These are phyloP conservation scores for Trichoderma asperelloides DNA, from an alignment of 495 filamentous ascomycete species.

Conservation along the genomic window DNA sequence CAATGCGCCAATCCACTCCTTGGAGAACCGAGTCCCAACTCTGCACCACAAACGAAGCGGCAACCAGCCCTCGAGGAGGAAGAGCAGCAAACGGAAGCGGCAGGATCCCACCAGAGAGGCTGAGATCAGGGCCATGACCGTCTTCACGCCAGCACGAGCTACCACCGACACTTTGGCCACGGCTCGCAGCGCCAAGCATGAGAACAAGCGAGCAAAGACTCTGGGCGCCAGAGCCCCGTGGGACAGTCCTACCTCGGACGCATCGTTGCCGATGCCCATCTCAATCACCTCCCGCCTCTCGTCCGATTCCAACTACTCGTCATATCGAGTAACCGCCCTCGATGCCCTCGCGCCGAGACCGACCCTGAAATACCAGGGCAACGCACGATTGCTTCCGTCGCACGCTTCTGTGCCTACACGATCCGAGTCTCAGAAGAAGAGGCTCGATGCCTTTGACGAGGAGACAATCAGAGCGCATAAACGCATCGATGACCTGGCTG, in stretches of 20 bases:
- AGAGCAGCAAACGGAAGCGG: constrained; percentile 67
- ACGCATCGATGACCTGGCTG: constrained; percentile 70
- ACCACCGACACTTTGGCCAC: constrained; percentile 41
- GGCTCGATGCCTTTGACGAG: constrained; percentile 45
- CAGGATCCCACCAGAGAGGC: constrained; percentile 68
- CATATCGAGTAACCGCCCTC: constrained; percentile 65
- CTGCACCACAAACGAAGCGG: constrained; percentile 50
- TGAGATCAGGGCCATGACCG: constrained; percentile 79
- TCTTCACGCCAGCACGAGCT: constrained; percentile 53
- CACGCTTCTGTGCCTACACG: constrained; percentile 17
- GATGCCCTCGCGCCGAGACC: constrained; percentile 72
- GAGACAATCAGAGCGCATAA: constrained; percentile 58
- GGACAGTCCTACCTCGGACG: constrained; percentile 58
- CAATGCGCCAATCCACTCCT: background rate
- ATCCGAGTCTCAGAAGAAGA: constrained; percentile 35
- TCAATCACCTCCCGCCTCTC: constrained; percentile 69
- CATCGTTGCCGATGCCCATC: constrained; percentile 61
- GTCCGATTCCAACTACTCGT: constrained; percentile 57
- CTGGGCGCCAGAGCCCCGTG: constrained; percentile 22
- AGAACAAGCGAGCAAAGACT: constrained; percentile 53
- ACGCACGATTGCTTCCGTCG: constrained; percentile 38
- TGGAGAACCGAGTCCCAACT: constrained; percentile 37
- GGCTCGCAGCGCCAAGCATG: constrained; percentile 47
- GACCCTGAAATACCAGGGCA: constrained; percentile 62
- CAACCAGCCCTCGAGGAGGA: constrained; percentile 51